Evolutionary conservation across 176 grass and related monocot genomes (phyloP), one percentile per base, ranked within the genome.

Genomic region (Phoenix roebelenii): DNA sequence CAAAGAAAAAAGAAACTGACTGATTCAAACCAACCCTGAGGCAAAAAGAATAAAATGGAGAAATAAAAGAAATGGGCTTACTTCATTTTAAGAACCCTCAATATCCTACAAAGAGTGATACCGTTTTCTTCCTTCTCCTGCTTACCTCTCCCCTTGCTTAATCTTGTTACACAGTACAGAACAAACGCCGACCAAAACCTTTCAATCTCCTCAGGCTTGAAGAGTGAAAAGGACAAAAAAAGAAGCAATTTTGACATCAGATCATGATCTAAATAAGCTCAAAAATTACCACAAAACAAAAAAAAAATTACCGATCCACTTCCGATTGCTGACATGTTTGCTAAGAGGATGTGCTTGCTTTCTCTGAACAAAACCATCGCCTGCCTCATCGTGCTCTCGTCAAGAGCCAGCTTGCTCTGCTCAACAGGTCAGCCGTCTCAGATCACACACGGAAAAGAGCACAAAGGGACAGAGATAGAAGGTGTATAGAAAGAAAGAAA

Each of bases 71-170:
- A 59, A 24, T 4, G 22, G 16, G 25, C 69, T 88, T 85, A 92
- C 93, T 76, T 92, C 32, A 98, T 70, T 50, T 78, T 81, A 76
- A 82, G 85, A 68, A 72, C 79, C 76, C 84, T 98, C 76, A 92
- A 52, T 22, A 98, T 92, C 66, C 91, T 81, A 59, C 81, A 85
- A 15, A 98, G 79, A 5, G 84, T 71, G 14, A 92, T 69, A 22
- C 52, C 39, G 59, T 76, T 56, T 28, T 80, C 82, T 74, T 88
- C 81, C 62, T 91, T 96, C 0, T 77, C 74, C 44, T 76, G 69
- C 50, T 77, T 71, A 15, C 39, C 58, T 51, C 49, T 77, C 10
- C 59, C 61, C 3, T 63, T 89, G 79, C 70, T 77, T 25, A 98
- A 76, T 76, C 76, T 92, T 55, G 88, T 82, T 67, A 88, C 93